A percentile compares a stretch with the other conserved stretches of the same genome.
These are phyloP conservation scores for Scheffersomyces amazonensis DNA, from an alignment of 805 yeast species.

Conservation along the genomic window DNA sequence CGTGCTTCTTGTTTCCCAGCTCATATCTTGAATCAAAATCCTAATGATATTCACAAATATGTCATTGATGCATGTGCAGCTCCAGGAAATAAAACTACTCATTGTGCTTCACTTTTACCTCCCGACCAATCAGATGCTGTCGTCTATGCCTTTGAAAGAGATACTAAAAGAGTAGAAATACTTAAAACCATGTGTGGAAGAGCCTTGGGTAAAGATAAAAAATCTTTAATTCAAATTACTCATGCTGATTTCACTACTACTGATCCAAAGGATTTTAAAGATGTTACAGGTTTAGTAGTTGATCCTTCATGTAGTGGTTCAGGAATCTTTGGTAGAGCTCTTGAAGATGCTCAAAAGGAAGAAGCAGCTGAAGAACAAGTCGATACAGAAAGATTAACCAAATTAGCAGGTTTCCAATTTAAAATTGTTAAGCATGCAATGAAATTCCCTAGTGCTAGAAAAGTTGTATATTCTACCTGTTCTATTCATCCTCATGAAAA, in stretches of 20 bases:
- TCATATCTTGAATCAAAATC: conserved; percentile 57
- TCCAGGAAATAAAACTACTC: conserved; percentile 98
- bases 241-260: conserved; percentile 65
- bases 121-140: conserved; percentile 23
- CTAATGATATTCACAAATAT: conserved; percentile 49
- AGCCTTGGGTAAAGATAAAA: conserved; percentile 45
- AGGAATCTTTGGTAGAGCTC: conserved; percentile 91
- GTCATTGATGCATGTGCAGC: conserved; percentile 96
- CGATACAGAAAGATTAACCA: conserved; percentile 58
- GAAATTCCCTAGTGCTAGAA: conserved; percentile 69
- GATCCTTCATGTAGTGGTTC: conserved; percentile 99
- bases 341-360: conserved; percentile 44
- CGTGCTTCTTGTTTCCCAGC: conserved; percentile 98
- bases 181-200: conserved; percentile 72
- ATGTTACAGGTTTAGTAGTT: conserved; percentile 77
- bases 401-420: conserved; percentile 82
- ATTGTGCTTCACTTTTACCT: conserved; percentile 65
- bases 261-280: conserved; percentile 55
- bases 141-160: conserved; percentile 86
- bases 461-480: conserved; percentile 92
- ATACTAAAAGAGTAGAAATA: conserved; percentile 64
- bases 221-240: conserved; percentile 44
- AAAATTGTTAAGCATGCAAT: conserved; percentile 87
- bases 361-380: conserved; percentile 48
- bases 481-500: conserved; percentile 93